Conservation (phyloP, 169 alveolate species). For the Cyclospora cayetanensis region DNA sequence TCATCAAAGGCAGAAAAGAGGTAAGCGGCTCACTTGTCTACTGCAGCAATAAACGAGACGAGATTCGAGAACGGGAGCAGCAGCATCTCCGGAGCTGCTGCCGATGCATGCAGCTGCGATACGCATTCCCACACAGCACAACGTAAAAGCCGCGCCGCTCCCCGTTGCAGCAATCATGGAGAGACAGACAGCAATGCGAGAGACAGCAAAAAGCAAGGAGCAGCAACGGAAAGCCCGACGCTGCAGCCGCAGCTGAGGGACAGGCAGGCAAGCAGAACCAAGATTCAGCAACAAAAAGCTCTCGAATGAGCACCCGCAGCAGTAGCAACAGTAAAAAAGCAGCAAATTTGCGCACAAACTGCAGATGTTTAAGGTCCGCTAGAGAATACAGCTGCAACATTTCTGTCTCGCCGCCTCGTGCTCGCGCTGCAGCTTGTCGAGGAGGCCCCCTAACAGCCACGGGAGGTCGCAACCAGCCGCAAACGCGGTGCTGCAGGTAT, state of each 20-base stretch:
- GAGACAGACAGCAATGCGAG: too few relatives aligned
- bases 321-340: neutral
- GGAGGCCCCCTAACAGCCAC: neutral
- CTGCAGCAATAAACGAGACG: conserved; percentile 3
- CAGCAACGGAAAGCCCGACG: too few relatives aligned
- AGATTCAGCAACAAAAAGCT: too few relatives aligned
- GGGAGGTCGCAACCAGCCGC: neutral
- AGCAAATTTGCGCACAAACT: neutral
- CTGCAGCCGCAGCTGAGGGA: neutral
- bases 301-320: neutral
- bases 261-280: neutral
- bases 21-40: neutral
- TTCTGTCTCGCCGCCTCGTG: neutral
- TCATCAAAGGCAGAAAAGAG: neutral
- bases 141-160: neutral
- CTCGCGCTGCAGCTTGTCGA: neutral
- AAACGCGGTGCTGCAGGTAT: conserved; percentile 47
- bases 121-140: neutral
- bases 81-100: neutral
- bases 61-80: neutral
- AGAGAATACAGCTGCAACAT: neutral
- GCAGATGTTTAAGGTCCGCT: neutral
- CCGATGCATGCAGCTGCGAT: neutral
- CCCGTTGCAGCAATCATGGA: neutral
- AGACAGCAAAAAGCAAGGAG: too few relatives aligned